Evolutionary conservation across 2,329 filamentous ascomycete genomes (phyloP).

Genomic region (Nemania abortiva): DNA sequence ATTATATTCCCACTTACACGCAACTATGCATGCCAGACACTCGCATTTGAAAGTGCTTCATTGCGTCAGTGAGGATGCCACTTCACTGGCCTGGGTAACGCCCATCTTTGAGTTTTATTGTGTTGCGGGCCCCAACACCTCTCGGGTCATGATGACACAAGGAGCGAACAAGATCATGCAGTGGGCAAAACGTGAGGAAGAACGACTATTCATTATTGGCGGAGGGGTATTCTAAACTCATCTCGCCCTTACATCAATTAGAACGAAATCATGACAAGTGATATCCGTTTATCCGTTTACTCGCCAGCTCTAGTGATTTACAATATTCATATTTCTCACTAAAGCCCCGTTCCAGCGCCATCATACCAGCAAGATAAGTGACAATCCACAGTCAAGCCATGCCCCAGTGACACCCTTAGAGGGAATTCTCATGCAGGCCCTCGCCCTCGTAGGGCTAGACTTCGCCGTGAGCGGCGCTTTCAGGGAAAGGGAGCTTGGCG

Average conservation of each 20-base stretch:
- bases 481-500: too few species aligned
- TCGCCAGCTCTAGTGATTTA: not conserved
- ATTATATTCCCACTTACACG: slow-evolving; percentile 86
- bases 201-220: slow-evolving; percentile 94
- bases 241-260: not conserved
- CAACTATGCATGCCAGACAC: slow-evolving; percentile 85
- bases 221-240: slow-evolving; percentile 81
- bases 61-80: slow-evolving; percentile 77
- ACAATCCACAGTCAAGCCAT: not conserved
- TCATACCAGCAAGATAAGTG: not conserved
- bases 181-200: slow-evolving; percentile 92
- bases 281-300: not conserved
- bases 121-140: slow-evolving; percentile 82
- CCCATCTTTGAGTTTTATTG: slow-evolving; percentile 95
- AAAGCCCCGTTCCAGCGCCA: not conserved
- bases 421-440: too few species aligned
- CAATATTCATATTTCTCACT: not conserved
- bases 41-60: slow-evolving; percentile 90
- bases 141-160: slow-evolving; percentile 76
- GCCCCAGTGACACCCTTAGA: too few species aligned
- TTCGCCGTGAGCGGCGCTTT: too few species aligned
- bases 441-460: too few species aligned
- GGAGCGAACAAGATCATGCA: slow-evolving; percentile 90
- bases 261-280: not conserved
- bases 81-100: slow-evolving; percentile 90